These are phyloP conservation scores for Calonectria pseudoturangicola DNA, from an alignment of 2,329 filamentous ascomycete species.

Conservation along the genomic window DNA sequence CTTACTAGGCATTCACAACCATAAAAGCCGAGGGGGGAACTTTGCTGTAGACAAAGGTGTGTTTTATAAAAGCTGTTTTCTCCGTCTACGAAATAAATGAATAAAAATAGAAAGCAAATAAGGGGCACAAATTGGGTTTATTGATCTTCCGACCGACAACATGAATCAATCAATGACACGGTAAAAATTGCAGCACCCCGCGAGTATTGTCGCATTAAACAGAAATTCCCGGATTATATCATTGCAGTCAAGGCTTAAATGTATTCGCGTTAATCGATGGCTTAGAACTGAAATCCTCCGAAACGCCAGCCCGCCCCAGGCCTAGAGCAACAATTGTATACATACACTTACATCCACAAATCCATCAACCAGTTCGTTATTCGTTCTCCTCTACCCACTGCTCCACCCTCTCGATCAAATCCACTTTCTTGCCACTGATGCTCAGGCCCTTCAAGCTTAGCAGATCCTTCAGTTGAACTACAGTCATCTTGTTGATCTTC, in stretches of 20 bases:
- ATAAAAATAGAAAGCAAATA: no score
- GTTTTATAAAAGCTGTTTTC: no score
- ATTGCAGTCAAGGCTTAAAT: background rate
- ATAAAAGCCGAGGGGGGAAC: no score
- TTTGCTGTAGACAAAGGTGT: no score
- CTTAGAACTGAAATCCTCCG: background rate
- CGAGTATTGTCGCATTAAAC: background rate
- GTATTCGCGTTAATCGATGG: background rate
- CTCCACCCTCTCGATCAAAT: slow-evolving; percentile 73
- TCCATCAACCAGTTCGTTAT: slow-evolving; percentile 27
- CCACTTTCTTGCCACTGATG: slow-evolving; percentile 71
- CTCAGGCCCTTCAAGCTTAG: slow-evolving; percentile 69
- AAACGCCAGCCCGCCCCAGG: slow-evolving; percentile 26
- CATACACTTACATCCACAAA: slow-evolving; percentile 20
- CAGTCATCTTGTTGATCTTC: slow-evolving; percentile 72
- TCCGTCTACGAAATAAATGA: no score
- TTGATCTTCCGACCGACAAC: no score
- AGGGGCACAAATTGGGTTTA: no score
- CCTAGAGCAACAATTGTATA: slow-evolving; percentile 8
- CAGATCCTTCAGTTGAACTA: slow-evolving; percentile 71
- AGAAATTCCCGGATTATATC: background rate
- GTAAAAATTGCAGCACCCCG: background rate
- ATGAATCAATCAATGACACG: no score
- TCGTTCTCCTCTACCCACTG: slow-evolving; percentile 72
- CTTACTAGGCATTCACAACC: background rate